Evolutionary conservation across 768 basidiomycete species (phyloP).

Genomic region (Pseudohyphozyma bogoriensis): DNA sequence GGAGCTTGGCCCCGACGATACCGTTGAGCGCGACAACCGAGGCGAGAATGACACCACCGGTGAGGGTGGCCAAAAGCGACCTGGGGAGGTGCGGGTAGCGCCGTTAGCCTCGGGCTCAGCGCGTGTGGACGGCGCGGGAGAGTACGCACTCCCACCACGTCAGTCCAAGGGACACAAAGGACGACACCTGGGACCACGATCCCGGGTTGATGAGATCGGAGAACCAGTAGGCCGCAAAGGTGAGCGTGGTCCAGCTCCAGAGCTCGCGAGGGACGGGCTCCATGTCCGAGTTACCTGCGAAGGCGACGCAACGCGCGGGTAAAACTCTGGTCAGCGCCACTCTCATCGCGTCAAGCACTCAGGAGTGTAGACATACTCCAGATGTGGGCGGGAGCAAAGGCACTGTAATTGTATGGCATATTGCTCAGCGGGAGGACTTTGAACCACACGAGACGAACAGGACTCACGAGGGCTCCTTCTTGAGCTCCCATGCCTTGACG

Average conservation of each 20-base stretch:
- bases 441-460: too few species aligned
- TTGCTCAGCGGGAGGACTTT: too few species aligned
- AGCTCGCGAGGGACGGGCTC: neutral
- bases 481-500: neutral
- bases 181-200: neutral
- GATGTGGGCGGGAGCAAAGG: neutral
- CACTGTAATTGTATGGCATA: too few species aligned
- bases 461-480: neutral
- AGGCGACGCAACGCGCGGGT: neutral
- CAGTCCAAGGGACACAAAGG: neutral
- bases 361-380: too few species aligned
- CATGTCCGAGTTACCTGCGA: slow-evolving; percentile 4
- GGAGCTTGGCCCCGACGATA: neutral
- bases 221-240: neutral
- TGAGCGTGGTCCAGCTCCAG: neutral
- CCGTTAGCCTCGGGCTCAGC: neutral
- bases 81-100: neutral
- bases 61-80: neutral
- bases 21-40: neutral
- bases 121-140: neutral
- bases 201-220: neutral
- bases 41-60: neutral
- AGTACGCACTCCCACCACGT: neutral
- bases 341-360: neutral
- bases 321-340: neutral